A percentile compares a stretch with the other conserved stretches of the same genome.
These are phyloP conservation scores for Stemphylium vesicarium DNA, from an alignment of 2,329 filamentous ascomycete species.

Conservation along the genomic window DNA sequence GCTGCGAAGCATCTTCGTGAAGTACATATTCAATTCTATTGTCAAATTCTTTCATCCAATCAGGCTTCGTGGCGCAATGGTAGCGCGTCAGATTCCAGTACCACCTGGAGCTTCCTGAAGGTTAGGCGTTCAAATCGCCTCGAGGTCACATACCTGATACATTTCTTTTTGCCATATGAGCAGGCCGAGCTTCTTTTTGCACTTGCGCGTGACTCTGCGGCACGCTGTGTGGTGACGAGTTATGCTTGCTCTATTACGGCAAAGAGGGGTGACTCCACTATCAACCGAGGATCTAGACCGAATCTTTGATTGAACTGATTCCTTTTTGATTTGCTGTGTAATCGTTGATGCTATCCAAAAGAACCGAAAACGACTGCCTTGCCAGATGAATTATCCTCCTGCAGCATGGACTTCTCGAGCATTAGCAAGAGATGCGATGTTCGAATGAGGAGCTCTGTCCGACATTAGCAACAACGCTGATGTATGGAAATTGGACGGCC, in stretches of 20 bases:
- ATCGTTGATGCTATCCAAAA: slow-evolving; percentile 35
- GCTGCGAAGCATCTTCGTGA: rapidly evolving
- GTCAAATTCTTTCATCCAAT: slow-evolving; percentile 12
- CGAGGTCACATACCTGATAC: slow-evolving; percentile 26
- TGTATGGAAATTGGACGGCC: slow-evolving; percentile 23
- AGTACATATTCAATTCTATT: not conserved
- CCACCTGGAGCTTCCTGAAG: slow-evolving; percentile 33
- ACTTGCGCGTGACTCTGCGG: not conserved
- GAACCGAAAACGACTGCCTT: slow-evolving; percentile 72
- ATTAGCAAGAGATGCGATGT: slow-evolving; percentile 50
- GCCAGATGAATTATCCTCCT: slow-evolving; percentile 65
- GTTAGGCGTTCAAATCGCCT: slow-evolving; percentile 38
- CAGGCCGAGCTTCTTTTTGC: not conserved
- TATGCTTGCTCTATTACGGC: slow-evolving; percentile 5
- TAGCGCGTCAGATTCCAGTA: slow-evolving; percentile 42
- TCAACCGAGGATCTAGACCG: slow-evolving; percentile 5
- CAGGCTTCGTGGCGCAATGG: slow-evolving; percentile 37
- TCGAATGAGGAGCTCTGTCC: slow-evolving; percentile 38
- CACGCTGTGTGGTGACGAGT: not conserved
- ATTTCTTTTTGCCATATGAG: slow-evolving; percentile 3
- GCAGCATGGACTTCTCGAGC: slow-evolving; percentile 68
- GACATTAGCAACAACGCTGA: not conserved
- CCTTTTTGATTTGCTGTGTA: slow-evolving; percentile 1
- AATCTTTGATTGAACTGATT: not conserved
- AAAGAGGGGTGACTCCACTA: slow-evolving; percentile 6